Evolutionary conservation across 2,329 filamentous ascomycete species (phyloP).

Genomic region (Alternaria metachromatica): DNA sequence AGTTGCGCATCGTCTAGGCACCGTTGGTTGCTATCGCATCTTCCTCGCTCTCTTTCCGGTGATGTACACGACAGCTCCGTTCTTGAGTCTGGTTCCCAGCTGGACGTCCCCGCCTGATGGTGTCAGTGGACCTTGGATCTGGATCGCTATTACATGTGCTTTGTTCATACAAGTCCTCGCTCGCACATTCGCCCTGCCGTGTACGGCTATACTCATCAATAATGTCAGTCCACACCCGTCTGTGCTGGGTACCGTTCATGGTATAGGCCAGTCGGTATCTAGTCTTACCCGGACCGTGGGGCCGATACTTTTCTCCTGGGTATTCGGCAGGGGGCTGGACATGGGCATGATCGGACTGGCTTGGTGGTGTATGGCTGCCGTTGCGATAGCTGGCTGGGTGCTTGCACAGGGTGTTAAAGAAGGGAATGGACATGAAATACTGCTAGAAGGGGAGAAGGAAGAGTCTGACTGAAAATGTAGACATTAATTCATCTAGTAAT

Average conservation of each 20-base stretch:
- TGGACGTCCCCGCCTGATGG: slow-evolving; percentile 47
- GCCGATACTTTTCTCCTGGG: slow-evolving; percentile 64
- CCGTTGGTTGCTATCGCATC: slow-evolving; percentile 49
- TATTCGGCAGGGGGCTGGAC: slow-evolving; percentile 66
- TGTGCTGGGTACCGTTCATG: slow-evolving; percentile 64
- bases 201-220: slow-evolving; percentile 60
- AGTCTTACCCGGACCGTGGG: slow-evolving; percentile 67
- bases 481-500: rapidly evolving
- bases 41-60: slow-evolving; percentile 55
- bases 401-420: slow-evolving; percentile 65
- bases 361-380: slow-evolving; percentile 62
- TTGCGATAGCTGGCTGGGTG: slow-evolving; percentile 58
- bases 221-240: slow-evolving; percentile 61
- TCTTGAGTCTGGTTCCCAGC: slow-evolving; percentile 53
- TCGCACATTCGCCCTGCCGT: slow-evolving; percentile 62
- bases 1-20: slow-evolving; percentile 52
- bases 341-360: slow-evolving; percentile 64
- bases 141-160: slow-evolving; percentile 51
- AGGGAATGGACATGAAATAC: slow-evolving; percentile 69
- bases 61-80: slow-evolving; percentile 53
- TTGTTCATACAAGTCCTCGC: slow-evolving; percentile 55
- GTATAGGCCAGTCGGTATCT: slow-evolving; percentile 65
- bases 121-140: slow-evolving; percentile 51
- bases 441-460: slow-evolving; percentile 58
- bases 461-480: background rate